Conservation (phyloP, 257 asterid species). For the Solanum pinnatisectum region DNA sequence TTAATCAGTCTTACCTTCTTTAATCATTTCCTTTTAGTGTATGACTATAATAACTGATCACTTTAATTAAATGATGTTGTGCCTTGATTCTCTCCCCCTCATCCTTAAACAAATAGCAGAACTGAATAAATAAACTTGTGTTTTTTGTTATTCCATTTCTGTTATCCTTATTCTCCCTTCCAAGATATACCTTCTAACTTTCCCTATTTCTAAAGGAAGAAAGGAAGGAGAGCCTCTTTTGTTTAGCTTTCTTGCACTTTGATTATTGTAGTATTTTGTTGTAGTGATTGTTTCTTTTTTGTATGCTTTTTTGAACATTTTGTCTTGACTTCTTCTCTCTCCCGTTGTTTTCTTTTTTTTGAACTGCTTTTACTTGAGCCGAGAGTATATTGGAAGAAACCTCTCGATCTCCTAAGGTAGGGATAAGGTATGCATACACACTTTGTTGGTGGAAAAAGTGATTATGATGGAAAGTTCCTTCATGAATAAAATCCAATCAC, state of each 20-base stretch:
- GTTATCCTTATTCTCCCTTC: no score
- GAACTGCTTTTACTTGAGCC: no score
- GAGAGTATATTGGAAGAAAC: no score
- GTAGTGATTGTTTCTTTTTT: background rate
- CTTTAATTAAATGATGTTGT: background rate
- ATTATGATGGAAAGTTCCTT: background rate
- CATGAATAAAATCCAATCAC: background rate
- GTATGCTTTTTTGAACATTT: background rate
- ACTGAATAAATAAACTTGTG: background rate
- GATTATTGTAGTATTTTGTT: background rate
- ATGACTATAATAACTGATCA: background rate
- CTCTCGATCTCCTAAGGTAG: no score
- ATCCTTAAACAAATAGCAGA: background rate
- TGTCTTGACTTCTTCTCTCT: background rate
- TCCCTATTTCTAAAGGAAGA: no score
- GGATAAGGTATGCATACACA: background rate
- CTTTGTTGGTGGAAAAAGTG: background rate
- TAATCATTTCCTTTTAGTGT: background rate
- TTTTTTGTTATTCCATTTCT: background rate
- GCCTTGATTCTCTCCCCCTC: background rate
- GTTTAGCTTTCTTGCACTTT: background rate
- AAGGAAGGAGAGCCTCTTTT: no score
- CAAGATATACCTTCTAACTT: no score
- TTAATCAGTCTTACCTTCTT: background rate
- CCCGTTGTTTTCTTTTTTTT: no score